These are phyloP conservation scores for Cladochytrium replicatum DNA, from an alignment of 192 early-diverging fungal genomes.

Conservation along the genomic window DNA sequence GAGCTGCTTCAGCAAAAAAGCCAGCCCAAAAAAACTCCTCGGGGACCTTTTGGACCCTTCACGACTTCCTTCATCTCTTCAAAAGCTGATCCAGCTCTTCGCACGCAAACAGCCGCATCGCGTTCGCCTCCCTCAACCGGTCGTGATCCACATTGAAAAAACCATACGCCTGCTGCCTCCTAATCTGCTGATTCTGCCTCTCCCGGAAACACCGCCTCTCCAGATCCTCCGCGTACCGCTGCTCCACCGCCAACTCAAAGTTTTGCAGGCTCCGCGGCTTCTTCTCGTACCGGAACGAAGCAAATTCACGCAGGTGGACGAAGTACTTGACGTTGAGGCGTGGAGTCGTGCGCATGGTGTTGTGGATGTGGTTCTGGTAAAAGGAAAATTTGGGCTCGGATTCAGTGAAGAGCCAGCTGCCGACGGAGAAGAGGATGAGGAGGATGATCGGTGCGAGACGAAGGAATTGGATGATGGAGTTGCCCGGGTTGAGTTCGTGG, in stretches of 20 bases:
- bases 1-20: too few species aligned
- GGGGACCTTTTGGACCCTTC: too few species aligned
- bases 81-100: slow-evolving; percentile 55
- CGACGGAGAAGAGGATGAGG: slow-evolving; percentile 63
- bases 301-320: slow-evolving; percentile 56
- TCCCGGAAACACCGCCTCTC: slow-evolving; percentile 58
- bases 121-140: slow-evolving; percentile 52
- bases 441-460: slow-evolving; percentile 73
- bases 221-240: slow-evolving; percentile 55
- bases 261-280: slow-evolving; percentile 39
- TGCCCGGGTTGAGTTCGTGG: slow-evolving; percentile 7
- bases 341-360: slow-evolving; percentile 41
- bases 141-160: slow-evolving; percentile 63
- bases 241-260: slow-evolving; percentile 68
- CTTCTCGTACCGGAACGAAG: slow-evolving; percentile 24
- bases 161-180: slow-evolving; percentile 52
- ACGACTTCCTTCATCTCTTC: too few species aligned
- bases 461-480: slow-evolving; percentile 36
- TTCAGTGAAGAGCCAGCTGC: slow-evolving; percentile 49
- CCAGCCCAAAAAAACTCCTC: too few species aligned
- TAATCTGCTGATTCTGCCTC: slow-evolving; percentile 39
- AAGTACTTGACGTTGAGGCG: slow-evolving; percentile 64
- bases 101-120: slow-evolving; percentile 56
- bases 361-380: slow-evolving; percentile 35
- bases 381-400: slow-evolving; percentile 56